Evolutionary conservation across 768 basidiomycete species (phyloP).

Genomic region (Coprinellus aureogranulatus): DNA sequence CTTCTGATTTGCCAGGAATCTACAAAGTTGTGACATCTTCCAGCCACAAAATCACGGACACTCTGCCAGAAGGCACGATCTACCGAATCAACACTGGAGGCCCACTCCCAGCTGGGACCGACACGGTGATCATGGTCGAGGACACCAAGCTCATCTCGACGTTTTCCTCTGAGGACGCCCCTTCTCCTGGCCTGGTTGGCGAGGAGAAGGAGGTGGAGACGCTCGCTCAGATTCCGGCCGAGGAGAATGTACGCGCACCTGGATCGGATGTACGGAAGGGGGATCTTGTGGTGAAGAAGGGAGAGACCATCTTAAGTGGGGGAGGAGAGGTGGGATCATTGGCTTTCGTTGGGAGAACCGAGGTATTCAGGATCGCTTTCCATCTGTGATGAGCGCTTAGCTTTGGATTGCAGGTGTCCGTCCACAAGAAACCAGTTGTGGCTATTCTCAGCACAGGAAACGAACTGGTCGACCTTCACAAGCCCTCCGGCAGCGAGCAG

Average conservation of each 20-base stretch:
- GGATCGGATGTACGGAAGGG: slow-evolving; percentile 74
- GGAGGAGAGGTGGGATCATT: slow-evolving; percentile 87
- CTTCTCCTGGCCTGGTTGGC: slow-evolving; percentile 25
- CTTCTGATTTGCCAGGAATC: slow-evolving; percentile 58
- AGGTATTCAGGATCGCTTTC: slow-evolving; percentile 41
- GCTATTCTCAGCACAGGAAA: slow-evolving; percentile 86
- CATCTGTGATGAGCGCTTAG: neutral
- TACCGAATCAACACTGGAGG: slow-evolving; percentile 87
- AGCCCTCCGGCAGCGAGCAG: slow-evolving; percentile 27
- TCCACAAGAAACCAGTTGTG: slow-evolving; percentile 69
- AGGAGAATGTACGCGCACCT: slow-evolving; percentile 71
- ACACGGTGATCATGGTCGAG: slow-evolving; percentile 90
- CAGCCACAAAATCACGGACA: slow-evolving; percentile 45
- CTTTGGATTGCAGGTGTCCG: slow-evolving; percentile 52
- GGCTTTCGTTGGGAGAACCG: slow-evolving; percentile 70
- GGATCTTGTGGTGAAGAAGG: slow-evolving; percentile 62
- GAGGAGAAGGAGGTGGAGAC: slow-evolving; percentile 76
- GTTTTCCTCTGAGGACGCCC: slow-evolving; percentile 27
- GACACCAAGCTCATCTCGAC: slow-evolving; percentile 76
- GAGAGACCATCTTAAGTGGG: slow-evolving; percentile 56
- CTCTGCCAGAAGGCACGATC: slow-evolving; percentile 49
- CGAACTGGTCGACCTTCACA: slow-evolving; percentile 67
- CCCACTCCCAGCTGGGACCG: slow-evolving; percentile 70
- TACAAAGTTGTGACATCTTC: slow-evolving; percentile 67
- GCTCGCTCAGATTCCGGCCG: slow-evolving; percentile 54